Evolutionary conservation across 140 eudicot genomes (phyloP), one percentile per base, ranked within the genome.

Genomic region (Ambrosia hybrid): DNA sequence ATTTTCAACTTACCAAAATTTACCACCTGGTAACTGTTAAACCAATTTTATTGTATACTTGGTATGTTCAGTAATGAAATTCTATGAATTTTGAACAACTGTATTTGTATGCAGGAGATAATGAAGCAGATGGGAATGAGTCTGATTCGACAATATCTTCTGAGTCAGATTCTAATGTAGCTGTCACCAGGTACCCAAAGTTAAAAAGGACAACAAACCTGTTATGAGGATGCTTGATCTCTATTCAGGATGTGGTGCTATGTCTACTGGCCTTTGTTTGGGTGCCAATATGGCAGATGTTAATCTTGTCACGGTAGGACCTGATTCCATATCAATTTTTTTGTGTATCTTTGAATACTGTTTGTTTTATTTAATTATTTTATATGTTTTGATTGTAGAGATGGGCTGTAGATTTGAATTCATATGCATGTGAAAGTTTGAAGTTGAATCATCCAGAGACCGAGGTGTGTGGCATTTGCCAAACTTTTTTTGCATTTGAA

Each of bases 221-320:
- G 86, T 73, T 51, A 78, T 78, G 78, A 80, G 75, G 9, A 36
- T 90, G 67, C 63, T 94, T 12, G 99, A 94, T 43, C 75, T 94
- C 1, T 94, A 90, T 55, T 77, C 91, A n/a, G 99, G 99, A 6
- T 94, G 99, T 68, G 99, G 99, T 65, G 99, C 87, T 1, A 94
- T 94, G 99, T 94, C 99, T 13, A 94, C 99, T 1, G 99, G 99
- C 4, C 85, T 94, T 13, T 86, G 96, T 65, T 84, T 90, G 16
- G 99, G 99, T 37, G 96, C 97, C 15, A 83, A 86, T 57, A 63
- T 83, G 72, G 67, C 74, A 5, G 76, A 82, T 34, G 81, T 83
- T 13, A 85, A 86, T 65, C 97, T 94, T 65, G 86, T 86, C 5
- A 90, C 97, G 45, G 99, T 90, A 76, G 53, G 75, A 4, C 5